These are phyloP conservation scores for Raddia distichophylla DNA, from an alignment of 176 grass and related monocot species.

Conservation along the genomic window DNA sequence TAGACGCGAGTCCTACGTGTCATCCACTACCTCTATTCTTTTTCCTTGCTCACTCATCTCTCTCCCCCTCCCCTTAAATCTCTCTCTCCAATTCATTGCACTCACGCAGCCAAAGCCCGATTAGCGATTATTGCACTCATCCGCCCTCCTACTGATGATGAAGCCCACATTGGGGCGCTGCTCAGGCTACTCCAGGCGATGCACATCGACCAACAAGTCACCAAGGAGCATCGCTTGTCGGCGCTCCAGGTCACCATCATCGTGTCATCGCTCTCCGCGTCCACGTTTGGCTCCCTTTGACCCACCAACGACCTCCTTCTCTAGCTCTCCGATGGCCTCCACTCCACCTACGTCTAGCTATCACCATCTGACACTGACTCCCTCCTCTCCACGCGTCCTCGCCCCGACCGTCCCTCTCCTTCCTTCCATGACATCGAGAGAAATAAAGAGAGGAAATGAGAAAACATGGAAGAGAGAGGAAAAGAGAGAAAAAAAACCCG, in stretches of 20 bases:
- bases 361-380: conserved; percentile 62
- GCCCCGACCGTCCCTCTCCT: conserved; percentile 30
- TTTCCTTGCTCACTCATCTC: too few relatives aligned
- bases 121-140: too few relatives aligned
- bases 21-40: too few relatives aligned
- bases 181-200: conserved; percentile 79
- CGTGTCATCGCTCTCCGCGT: conserved; percentile 74
- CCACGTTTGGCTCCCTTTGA: conserved; percentile 73
- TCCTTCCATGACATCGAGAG: too few relatives aligned
- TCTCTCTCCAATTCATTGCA: too few relatives aligned
- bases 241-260: conserved; percentile 80
- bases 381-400: conserved; percentile 59
- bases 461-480: too few relatives aligned
- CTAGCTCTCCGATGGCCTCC: conserved; percentile 77
- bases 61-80: too few relatives aligned
- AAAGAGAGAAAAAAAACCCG: too few relatives aligned
- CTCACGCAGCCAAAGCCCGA: too few relatives aligned
- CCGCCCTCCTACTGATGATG: conserved; percentile 49
- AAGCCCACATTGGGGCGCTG: conserved; percentile 66
- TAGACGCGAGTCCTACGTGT: too few relatives aligned
- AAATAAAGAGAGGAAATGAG: too few relatives aligned
- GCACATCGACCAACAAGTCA: conserved; percentile 64
- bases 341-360: conserved; percentile 84
- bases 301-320: conserved; percentile 81
- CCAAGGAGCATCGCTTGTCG: conserved; percentile 72